phyloP scores from a whole-genome alignment of 163 green algal genomes.

The Coccomyxa subellipsoidea region DNA sequence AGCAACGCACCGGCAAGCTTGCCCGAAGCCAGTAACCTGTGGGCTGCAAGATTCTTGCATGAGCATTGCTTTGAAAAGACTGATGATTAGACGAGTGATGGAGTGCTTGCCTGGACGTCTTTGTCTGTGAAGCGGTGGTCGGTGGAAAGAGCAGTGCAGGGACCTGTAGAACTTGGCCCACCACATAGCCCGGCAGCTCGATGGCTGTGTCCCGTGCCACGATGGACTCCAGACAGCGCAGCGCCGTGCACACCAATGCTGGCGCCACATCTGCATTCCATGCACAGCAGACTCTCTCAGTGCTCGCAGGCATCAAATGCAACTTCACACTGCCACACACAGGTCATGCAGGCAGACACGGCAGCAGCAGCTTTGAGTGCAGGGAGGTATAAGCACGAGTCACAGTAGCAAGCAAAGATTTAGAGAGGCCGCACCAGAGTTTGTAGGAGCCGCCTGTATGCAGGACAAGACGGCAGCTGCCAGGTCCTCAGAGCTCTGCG shows the following conservation, averaged over 20 bases:
- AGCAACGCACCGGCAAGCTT: too few relatives aligned
- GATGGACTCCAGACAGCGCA: conserved; percentile 41
- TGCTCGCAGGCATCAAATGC: too few relatives aligned
- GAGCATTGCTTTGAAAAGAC: too few relatives aligned
- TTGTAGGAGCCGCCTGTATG: not conserved
- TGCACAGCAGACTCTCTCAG: too few relatives aligned
- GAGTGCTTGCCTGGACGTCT: not conserved
- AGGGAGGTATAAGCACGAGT: too few relatives aligned
- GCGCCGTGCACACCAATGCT: conserved; percentile 24
- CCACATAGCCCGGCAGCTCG: conserved; percentile 11
- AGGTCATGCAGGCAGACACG: too few relatives aligned
- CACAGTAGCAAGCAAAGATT: too few relatives aligned
- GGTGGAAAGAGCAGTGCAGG: not conserved
- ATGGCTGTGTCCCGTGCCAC: conserved; percentile 22
- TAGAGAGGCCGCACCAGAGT: too few relatives aligned
- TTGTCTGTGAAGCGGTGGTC: not conserved
- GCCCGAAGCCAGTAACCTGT: not conserved
- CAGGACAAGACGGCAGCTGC: not conserved
- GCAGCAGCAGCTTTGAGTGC: too few relatives aligned
- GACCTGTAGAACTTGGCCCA: not conserved
- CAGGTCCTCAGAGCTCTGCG: not conserved
- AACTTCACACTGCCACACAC: too few relatives aligned
- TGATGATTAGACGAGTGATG: too few relatives aligned
- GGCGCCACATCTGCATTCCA: not conserved
- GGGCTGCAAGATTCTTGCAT: not conserved